Base-by-base conservation (phyloP, 2,329 filamentous ascomycete genomes). In the Talaromyces atroroseus region DNA sequence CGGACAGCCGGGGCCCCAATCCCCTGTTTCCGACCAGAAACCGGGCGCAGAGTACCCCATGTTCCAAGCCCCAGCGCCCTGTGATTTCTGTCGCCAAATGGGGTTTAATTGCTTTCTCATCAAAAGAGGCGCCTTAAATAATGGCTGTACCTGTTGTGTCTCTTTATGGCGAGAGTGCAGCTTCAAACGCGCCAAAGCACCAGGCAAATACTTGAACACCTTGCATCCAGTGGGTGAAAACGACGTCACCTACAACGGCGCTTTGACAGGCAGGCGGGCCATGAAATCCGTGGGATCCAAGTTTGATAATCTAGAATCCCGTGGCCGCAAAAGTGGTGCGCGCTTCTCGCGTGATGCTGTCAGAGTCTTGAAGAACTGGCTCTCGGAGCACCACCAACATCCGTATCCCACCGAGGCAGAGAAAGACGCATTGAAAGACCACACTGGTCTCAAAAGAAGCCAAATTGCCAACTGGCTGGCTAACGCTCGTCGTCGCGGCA, bases 381-480 rank as follows among this genome's bases (percentile, higher is more conserved):
- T 95, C 32, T 82, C 86, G 0, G 85, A 84, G 6, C 90, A 96
- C 68, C 83, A 82, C 65, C 82, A 88, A 52, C 89, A 95, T 64
- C 92, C 91, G 0, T 96, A 96, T 68, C 91, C 92, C 5, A 92
- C 84, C 34, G 90, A 95, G 45, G 85, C 90, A 58, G 89, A 96
- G 68, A 95, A 92, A 66, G 88, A 91, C 62, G 81, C 84, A 60
- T 78, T 96, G 24, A 87, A 90, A 71, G 80, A 82, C 48, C 82
- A 88, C 64, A 96, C 91, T 0, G 90, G 90, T 7, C 78, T 96
- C 42, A 91, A 84, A 69, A 84, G 89, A 65, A 87, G 81, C 14
- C 92, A 96, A 67, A 92, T 96, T 64, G 87, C 86, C 11, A 95
- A 95, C 69, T 96, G 91, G 91, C 83, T 96, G 48, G 91, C 91